Evolutionary conservation across 192 early-diverging fungal genomes (phyloP).

Genomic region (Linnemannia exigua): DNA sequence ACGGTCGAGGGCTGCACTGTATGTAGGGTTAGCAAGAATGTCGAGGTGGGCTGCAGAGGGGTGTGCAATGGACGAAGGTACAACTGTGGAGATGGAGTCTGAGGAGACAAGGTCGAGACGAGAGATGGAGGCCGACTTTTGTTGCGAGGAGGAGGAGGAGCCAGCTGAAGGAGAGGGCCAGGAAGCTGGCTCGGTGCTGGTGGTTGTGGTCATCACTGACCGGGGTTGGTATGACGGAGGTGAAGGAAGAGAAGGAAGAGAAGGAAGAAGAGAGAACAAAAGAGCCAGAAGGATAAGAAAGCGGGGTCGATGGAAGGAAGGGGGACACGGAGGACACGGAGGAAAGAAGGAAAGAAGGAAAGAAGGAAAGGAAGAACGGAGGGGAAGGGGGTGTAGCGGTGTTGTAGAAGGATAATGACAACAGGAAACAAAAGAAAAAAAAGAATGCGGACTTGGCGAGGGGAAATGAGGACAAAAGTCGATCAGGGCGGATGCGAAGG

Average conservation of each 20-base stretch:
- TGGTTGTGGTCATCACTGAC: constrained; percentile 37
- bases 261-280: neutral
- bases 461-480: neutral
- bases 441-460: neutral
- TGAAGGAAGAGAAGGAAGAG: neutral
- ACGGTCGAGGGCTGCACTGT: neutral
- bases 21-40: neutral
- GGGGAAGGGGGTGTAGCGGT: neutral
- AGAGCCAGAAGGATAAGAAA: neutral
- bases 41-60: neutral
- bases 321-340: neutral
- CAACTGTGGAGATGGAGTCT: neutral
- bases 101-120: neutral
- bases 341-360: neutral
- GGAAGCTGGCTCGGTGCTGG: constrained; percentile 24
- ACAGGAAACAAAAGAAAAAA: neutral
- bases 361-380: neutral
- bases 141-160: neutral
- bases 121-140: constrained; percentile 21
- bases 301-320: constrained; percentile 3
- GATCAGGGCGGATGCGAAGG: constrained; percentile 3
- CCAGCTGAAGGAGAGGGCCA: neutral
- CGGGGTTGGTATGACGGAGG: neutral
- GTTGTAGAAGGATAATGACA: neutral
- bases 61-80: neutral